Evolutionary conservation across 2,329 filamentous ascomycete genomes (phyloP).

Genomic region (Colletotrichum destructivum): DNA sequence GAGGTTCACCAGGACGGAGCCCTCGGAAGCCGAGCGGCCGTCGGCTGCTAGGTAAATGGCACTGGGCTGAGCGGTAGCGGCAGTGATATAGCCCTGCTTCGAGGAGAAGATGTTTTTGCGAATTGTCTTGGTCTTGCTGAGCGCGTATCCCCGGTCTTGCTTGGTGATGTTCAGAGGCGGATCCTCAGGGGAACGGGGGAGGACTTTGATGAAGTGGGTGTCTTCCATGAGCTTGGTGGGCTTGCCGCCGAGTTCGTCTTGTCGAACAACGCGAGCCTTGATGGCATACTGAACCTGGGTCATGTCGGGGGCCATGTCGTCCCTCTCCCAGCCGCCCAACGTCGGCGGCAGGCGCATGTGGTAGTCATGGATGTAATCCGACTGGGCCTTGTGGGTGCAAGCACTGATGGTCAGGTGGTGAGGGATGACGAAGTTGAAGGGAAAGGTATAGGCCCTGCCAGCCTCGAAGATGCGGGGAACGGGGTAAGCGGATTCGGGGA

Average conservation of each 20-base stretch:
- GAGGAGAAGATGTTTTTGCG: conserved; percentile 67
- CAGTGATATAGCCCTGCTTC: conserved; percentile 66
- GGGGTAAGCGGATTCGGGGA: conserved; percentile 64
- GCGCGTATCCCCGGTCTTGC: conserved; percentile 64
- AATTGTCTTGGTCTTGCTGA: conserved; percentile 66
- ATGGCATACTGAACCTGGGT: conserved; percentile 67
- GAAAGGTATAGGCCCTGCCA: conserved; percentile 64
- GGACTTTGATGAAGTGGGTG: conserved; percentile 64
- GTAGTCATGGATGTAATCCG: conserved; percentile 63
- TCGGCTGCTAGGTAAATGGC: conserved; percentile 67
- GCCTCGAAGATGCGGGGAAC: conserved; percentile 62
- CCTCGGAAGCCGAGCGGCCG: conserved; percentile 59
- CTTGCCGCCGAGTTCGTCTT: conserved; percentile 47
- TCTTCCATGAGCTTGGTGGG: conserved; percentile 57
- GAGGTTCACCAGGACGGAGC: conserved; percentile 61
- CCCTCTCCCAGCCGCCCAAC: conserved; percentile 66
- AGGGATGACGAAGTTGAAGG: conserved; percentile 74
- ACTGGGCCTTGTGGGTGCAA: conserved; percentile 65
- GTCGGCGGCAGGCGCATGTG: conserved; percentile 70
- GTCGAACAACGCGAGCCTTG: conserved; percentile 61
- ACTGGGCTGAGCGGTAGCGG: conserved; percentile 61
- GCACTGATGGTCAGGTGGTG: conserved; percentile 70
- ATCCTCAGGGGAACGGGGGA: conserved; percentile 65
- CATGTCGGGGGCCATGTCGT: conserved; percentile 71
- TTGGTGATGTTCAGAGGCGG: conserved; percentile 65